phyloP scores from a whole-genome alignment of 805 yeast genomes.

The Candida suzukii region DNA sequence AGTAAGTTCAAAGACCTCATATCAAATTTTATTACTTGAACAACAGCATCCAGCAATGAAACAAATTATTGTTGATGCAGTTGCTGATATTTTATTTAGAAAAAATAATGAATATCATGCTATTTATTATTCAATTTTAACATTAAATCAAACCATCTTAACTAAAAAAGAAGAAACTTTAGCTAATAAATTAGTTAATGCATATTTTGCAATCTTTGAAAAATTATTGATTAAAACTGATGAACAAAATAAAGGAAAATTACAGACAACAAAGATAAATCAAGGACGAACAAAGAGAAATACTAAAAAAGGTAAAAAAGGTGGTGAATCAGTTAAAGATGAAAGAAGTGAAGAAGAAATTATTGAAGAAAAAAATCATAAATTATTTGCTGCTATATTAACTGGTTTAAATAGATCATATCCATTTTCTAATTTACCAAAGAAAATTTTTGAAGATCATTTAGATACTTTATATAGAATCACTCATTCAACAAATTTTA shows the following conservation, averaged over 20 bases:
- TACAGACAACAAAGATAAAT: slow-evolving; percentile 33
- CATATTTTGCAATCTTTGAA: slow-evolving; percentile 83
- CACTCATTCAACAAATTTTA: slow-evolving; percentile 90
- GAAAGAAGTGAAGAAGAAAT: slow-evolving; percentile 60
- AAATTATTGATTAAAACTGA: slow-evolving; percentile 70
- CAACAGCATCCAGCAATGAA: slow-evolving; percentile 97
- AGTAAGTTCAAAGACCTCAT: slow-evolving; percentile 85
- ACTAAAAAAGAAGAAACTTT: slow-evolving; percentile 69
- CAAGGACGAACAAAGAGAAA: slow-evolving; percentile 64
- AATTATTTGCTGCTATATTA: slow-evolving; percentile 80
- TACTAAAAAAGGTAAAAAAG: slow-evolving; percentile 78
- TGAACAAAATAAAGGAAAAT: slow-evolving; percentile 28
- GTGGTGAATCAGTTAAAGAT: slow-evolving; percentile 71
- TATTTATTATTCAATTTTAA: slow-evolving; percentile 78
- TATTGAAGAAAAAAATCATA: slow-evolving; percentile 72
- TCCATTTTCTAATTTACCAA: slow-evolving; percentile 78
- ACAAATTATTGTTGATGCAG: slow-evolving; percentile 65
- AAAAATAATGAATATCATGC: slow-evolving; percentile 78
- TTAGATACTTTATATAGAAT: slow-evolving; percentile 79
- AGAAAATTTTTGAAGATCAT: slow-evolving; percentile 65
- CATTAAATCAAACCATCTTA: slow-evolving; percentile 88
- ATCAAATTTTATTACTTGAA: slow-evolving; percentile 67
- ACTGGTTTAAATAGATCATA: slow-evolving; percentile 95
- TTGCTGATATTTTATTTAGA: slow-evolving; percentile 73
- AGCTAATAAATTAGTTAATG: slow-evolving; percentile 76